Base-by-base conservation (phyloP, 192 early-diverging fungal species). In the Dissophora ornata region DNA sequence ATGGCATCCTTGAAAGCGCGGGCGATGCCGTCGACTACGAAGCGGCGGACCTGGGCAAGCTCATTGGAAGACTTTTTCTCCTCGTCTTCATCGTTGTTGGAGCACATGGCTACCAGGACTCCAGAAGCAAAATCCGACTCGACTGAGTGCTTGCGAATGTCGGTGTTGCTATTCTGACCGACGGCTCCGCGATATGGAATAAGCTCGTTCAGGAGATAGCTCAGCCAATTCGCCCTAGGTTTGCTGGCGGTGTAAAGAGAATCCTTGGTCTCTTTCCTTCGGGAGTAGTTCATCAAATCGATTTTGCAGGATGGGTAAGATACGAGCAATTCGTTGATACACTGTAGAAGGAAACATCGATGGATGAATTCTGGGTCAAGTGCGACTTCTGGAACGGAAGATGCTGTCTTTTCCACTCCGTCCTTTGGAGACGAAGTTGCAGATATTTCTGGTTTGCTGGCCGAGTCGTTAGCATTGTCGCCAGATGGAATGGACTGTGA, bases 261-360 rank as follows among this genome's bases (percentile, higher is more conserved):
- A 55, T 90, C 79, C 55, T 80, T 81, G 34, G 41, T 47, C 4
- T 62, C 62, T 53, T 84, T 71, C n/a, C 83, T 79, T n/a, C 82
- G 79, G 34, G 84, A 80, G 36, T 85, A 85, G 21, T 86, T 82
- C 47, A 92, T 87, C 4, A 93, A 73, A 69, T 91, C 90, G 12
- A 85, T 62, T 79, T 93, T 94, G 81, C 90, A 92, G 26, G 89
- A 84, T 29, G 92, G 86, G 80, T 96, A 99, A 9, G 92, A 93
- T 1, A 87, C 86, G 10, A 95, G 79, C 10, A 99, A 80, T 77
- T 99, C 97, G 6, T 92, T 84, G 22, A 98, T 74, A 41, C 88
- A 88, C 71, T 96, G 94, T 62, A 99, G 75, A 45, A 98, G 67
- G 82, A 94, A 97, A 51, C 91, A 82, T 4, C 75, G 75, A 60